phyloP scores from a whole-genome alignment of 2,329 filamentous ascomycete genomes.

The Coniella vitis region DNA sequence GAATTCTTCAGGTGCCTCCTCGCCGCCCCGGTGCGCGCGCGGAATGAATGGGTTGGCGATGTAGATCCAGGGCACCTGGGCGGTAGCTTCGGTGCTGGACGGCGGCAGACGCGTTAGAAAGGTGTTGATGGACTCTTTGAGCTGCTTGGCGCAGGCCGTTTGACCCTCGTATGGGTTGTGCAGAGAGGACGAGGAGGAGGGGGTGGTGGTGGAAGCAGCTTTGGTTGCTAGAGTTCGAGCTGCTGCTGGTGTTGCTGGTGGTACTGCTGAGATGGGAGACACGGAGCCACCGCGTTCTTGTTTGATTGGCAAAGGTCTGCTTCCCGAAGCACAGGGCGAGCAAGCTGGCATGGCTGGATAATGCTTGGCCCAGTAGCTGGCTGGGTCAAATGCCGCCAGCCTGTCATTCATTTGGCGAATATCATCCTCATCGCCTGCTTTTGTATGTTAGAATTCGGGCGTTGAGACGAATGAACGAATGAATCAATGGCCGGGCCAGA shows the following conservation, averaged over 20 bases:
- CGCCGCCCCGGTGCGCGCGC: slow-evolving; percentile 35
- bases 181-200: slow-evolving; percentile 23
- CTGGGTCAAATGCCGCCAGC: slow-evolving; percentile 42
- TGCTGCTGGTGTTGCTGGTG: neutral
- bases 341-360: slow-evolving; percentile 4
- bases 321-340: neutral
- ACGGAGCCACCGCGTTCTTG: too few species aligned
- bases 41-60: slow-evolving; percentile 56
- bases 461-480: neutral
- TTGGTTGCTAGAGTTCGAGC: neutral
- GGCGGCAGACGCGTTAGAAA: slow-evolving; percentile 67
- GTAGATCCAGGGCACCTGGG: slow-evolving; percentile 61
- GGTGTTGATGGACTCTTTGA: slow-evolving; percentile 21
- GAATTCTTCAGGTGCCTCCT: slow-evolving; percentile 41
- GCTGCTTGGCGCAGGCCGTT: slow-evolving; percentile 49
- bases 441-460: slow-evolving; percentile 8
- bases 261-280: too few species aligned
- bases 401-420: slow-evolving; percentile 41
- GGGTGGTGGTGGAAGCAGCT: slow-evolving; percentile 1
- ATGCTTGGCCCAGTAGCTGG: slow-evolving; percentile 24
- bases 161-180: slow-evolving; percentile 54
- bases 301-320: too few species aligned
- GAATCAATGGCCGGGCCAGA: too few species aligned
- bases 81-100: slow-evolving; percentile 44
- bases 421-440: slow-evolving; percentile 47